Conservation (phyloP, 768 basidiomycete genomes). For the Boletellus emodensis region DNA sequence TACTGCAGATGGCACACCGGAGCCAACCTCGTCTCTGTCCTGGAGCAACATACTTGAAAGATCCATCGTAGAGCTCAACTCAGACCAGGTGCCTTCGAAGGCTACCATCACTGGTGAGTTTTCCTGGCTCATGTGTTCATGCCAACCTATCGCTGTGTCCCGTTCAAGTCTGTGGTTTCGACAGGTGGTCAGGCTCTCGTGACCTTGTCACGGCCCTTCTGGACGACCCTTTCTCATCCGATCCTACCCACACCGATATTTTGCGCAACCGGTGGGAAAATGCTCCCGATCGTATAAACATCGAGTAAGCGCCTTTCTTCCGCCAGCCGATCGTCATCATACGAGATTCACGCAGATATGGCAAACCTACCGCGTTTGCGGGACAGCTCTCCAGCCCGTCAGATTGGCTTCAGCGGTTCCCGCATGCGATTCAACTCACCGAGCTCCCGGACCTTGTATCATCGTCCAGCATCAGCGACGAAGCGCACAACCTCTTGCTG, state of each 20-base stretch:
- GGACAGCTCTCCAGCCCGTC: constrained; percentile 42
- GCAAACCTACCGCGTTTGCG: constrained; percentile 16
- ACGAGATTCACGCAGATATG: constrained; percentile 16
- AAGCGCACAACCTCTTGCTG: constrained; percentile 18
- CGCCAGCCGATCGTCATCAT: background rate
- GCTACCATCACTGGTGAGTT: constrained; percentile 49
- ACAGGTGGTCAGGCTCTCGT: constrained; percentile 48
- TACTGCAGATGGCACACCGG: constrained; percentile 10
- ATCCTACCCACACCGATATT: constrained; percentile 37
- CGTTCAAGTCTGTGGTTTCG: constrained; percentile 53
- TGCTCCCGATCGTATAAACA: constrained; percentile 19
- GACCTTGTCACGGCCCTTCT: constrained; percentile 69
- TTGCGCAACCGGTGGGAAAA: constrained; percentile 51
- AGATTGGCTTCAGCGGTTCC: constrained; percentile 54
- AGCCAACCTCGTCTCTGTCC: constrained; percentile 35
- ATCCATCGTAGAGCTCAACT: constrained; percentile 30
- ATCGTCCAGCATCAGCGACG: constrained; percentile 12
- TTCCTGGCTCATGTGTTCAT: constrained; percentile 2
- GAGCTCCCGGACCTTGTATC: constrained; percentile 32
- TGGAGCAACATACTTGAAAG: constrained; percentile 45
- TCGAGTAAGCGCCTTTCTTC: constrained; percentile 23
- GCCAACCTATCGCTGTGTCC: background rate
- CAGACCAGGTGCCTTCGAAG: constrained; percentile 31
- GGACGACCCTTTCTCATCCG: constrained; percentile 65
- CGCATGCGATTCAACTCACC: constrained; percentile 44